Evolutionary conservation across 2,329 filamentous ascomycete species (phyloP).

Genomic region (Aspergillus japonicus): DNA sequence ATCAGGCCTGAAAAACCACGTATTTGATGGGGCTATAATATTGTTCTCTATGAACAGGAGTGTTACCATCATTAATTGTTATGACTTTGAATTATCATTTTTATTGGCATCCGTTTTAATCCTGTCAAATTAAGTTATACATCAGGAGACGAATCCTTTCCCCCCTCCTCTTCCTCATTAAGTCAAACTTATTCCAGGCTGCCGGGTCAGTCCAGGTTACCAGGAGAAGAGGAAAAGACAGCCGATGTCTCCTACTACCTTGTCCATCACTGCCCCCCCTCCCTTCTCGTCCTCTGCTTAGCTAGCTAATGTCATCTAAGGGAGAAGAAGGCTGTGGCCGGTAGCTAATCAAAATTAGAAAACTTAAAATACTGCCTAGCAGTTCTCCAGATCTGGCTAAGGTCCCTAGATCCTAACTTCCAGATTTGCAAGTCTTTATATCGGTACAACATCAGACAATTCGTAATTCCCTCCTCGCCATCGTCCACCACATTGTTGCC

Average conservation of each 20-base stretch:
- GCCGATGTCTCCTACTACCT: not conserved
- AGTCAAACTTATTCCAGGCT: conserved; percentile 40
- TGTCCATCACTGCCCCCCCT: not conserved
- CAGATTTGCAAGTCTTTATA: not conserved
- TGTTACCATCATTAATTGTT: not conserved
- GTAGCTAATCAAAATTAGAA: not conserved
- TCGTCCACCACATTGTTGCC: not conserved
- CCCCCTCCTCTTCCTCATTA: conserved; percentile 32
- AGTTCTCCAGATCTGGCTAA: not conserved
- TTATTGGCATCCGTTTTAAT: not conserved
- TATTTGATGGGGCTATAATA: too few species aligned
- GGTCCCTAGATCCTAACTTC: not conserved
- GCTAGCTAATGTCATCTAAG: not conserved
- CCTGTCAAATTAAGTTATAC: not conserved
- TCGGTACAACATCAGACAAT: conserved; percentile 1
- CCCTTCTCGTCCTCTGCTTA: not conserved
- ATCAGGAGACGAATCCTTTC: not conserved
- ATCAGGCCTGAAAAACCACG: too few species aligned
- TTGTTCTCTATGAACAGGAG: too few species aligned
- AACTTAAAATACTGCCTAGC: not conserved
- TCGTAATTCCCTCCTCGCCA: conserved; percentile 1
- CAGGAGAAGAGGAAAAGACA: conserved; percentile 5
- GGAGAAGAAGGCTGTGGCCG: not conserved
- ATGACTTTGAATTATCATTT: not conserved
- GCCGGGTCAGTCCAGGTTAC: conserved; percentile 24